Evolutionary conservation across 2,329 filamentous ascomycete species (phyloP), one percentile per base, ranked within the genome.

Genomic region (Harringtonia aguacate): DNA sequence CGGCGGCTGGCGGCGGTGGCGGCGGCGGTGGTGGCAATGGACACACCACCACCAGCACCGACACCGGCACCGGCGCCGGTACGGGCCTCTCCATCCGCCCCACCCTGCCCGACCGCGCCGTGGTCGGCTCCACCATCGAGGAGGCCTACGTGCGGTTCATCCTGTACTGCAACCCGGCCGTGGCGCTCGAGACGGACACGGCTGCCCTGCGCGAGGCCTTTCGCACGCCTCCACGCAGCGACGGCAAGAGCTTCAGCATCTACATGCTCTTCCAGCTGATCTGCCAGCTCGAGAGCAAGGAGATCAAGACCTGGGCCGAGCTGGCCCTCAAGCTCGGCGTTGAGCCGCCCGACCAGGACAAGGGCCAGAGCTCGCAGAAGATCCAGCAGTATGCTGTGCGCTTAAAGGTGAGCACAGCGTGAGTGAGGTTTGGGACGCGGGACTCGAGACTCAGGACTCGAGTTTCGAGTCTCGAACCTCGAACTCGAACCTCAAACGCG

Each of bases 371-470:
- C 59, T 81, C 84, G 2, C 90, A 95, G 58, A 95, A 95, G 61
- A 84, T 95, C 46, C 87, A 94, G 60, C 89, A 95, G 60, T 95
- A 95, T 67, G 87, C 86, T 36, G 89, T 95, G 38, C 77, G 89
- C 46, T 67, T 95, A 46, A 95, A 95, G 77, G 86, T 89, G 63
- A 9, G 39, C n/a, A n/a, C n/a, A n/a, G n/a, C n/a, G n/a, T n/a
- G n/a, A n/a, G n/a, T n/a, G n/a, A n/a, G n/a, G n/a, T n/a, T n/a
- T n/a, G n/a, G n/a, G n/a, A n/a, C n/a, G n/a, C n/a, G n/a, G n/a
- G n/a, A n/a, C n/a, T n/a, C n/a, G n/a, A n/a, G n/a, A n/a, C n/a
- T n/a, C n/a, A n/a, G n/a, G n/a, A n/a, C n/a, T n/a, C n/a, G n/a
- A n/a, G n/a, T n/a, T n/a, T n/a, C n/a, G n/a, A n/a, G n/a, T n/a